These are phyloP conservation scores for Penicillium subrubescens DNA, from an alignment of 495 filamentous ascomycete species.

Conservation along the genomic window DNA sequence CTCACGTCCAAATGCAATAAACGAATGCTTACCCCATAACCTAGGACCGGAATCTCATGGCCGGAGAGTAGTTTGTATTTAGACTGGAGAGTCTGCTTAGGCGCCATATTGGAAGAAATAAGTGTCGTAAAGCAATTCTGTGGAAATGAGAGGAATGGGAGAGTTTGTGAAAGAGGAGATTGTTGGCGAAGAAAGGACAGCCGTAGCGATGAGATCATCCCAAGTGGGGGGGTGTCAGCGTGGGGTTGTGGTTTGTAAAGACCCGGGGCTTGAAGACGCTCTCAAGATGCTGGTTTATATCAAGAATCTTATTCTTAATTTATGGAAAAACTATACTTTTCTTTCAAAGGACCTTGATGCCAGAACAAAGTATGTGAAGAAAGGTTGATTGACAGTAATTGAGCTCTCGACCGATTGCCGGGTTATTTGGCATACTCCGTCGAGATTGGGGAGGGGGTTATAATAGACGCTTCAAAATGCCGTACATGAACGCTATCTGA, in stretches of 20 bases:
- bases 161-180: conserved; percentile 1
- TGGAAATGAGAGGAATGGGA: not conserved
- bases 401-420: too few species aligned
- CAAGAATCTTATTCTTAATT: too few species aligned
- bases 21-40: conserved; percentile 63
- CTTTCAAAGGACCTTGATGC: too few species aligned
- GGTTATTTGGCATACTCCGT: too few species aligned
- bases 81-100: conserved; percentile 31
- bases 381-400: too few species aligned
- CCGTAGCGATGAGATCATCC: conserved; percentile 24
- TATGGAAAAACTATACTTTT: not conserved
- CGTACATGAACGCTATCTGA: too few species aligned
- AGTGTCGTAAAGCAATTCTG: not conserved
- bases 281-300: not conserved
- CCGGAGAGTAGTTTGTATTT: conserved; percentile 66
- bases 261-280: too few species aligned
- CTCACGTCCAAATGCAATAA: not conserved
- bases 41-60: conserved; percentile 75
- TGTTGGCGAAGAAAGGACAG: not conserved
- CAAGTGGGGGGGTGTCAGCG: conserved; percentile 18
- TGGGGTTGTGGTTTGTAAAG: conserved; percentile 2
- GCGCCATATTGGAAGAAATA: conserved; percentile 26
- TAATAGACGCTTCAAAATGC: too few species aligned
- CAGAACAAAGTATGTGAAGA: too few species aligned
- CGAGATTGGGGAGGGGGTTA: too few species aligned